Evolutionary conservation across 225 moss, liverwort and hornwort genomes (phyloP), one percentile per base, ranked within the genome.

Genomic region (Takakia lepidozioides): DNA sequence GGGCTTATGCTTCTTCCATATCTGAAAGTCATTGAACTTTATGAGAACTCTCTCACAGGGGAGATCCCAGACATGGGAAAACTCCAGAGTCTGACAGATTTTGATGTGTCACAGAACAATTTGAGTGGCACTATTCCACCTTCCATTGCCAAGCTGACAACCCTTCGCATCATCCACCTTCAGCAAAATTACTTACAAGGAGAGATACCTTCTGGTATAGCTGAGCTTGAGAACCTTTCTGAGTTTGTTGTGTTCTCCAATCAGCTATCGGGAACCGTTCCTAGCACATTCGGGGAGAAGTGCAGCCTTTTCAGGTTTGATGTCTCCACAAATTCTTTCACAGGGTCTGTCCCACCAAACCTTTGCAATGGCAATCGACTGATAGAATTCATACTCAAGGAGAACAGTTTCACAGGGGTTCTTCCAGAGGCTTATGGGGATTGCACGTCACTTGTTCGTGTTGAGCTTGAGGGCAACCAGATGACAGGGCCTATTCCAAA

Each of bases 61-160:
- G 32, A 32, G 11, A 32, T 32, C 11, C 32, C 32, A n/a, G 76
- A 81, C 36, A 49, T 81, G 4, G 86, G 83, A 20, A 76, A 56
- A 50, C 54, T 88, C 13, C 64, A 54, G 19, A 64, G 46, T 5
- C 40, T 93, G 30, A 19, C 22, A 5, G 52, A 70, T 10, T 58
- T 93, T 35, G 88, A 88, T 57, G 58, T 86, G 1, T 75, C 93
- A 13, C 61, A 60, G 61, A 93, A 93, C 70, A 66, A 67, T 18
- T 51, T 93, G 27, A 56, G 48, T 40, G 93, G 93, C 13, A 18
- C 27, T 14, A 69, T 93, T 24, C 93, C 93, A 0, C 44, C 55
- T 8, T 73, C 64, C n/a, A 50, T 61, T 5, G 46, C 71, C 7
- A 58, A 67, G 16, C 56, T 93, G 19, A 64, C 50, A 2, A 67